These are phyloP conservation scores for Rutidosis leptorrhynchoides DNA, from an alignment of 129 eudicot genomes.

Conservation along the genomic window DNA sequence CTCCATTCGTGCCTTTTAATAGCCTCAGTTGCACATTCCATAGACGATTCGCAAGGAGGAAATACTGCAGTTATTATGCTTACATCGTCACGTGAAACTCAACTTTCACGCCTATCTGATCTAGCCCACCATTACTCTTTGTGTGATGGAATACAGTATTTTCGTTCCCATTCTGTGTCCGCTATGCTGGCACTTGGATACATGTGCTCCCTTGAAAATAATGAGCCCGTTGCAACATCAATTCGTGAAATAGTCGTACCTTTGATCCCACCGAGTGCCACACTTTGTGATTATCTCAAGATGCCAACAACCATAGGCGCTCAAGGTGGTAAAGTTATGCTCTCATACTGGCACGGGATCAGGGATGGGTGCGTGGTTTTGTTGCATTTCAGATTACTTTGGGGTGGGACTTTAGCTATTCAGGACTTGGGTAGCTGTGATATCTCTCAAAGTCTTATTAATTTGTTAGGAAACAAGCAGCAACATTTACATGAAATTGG, in stretches of 20 bases:
- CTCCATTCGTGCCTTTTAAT: too few relatives aligned
- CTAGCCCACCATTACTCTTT: too few relatives aligned
- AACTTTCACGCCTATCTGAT: too few relatives aligned
- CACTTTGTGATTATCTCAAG: constrained; percentile 72
- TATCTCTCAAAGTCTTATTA: constrained; percentile 69
- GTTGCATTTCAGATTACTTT: constrained; percentile 60
- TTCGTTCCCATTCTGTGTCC: constrained; percentile 67
- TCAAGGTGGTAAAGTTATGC: constrained; percentile 23
- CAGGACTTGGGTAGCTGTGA: constrained; percentile 89
- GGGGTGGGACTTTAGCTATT: constrained; percentile 88
- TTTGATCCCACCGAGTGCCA: constrained; percentile 73
- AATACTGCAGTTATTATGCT: too few relatives aligned
- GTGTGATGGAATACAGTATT: too few relatives aligned
- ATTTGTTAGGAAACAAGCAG: constrained; percentile 29
- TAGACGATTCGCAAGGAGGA: too few relatives aligned
- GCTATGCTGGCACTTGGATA: constrained; percentile 95
- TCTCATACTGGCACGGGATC: constrained; percentile 77
- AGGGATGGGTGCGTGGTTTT: constrained; percentile 86
- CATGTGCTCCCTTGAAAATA: constrained; percentile 65
- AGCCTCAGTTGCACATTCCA: too few relatives aligned
- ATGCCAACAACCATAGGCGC: constrained; percentile 40
- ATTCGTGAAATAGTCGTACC: constrained; percentile 72
- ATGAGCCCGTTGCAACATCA: constrained; percentile 40
- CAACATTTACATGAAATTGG: too few relatives aligned
- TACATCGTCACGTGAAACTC: too few relatives aligned